These are phyloP conservation scores for Capsicum baccatum DNA, from an alignment of 257 asterid species.

Conservation along the genomic window DNA sequence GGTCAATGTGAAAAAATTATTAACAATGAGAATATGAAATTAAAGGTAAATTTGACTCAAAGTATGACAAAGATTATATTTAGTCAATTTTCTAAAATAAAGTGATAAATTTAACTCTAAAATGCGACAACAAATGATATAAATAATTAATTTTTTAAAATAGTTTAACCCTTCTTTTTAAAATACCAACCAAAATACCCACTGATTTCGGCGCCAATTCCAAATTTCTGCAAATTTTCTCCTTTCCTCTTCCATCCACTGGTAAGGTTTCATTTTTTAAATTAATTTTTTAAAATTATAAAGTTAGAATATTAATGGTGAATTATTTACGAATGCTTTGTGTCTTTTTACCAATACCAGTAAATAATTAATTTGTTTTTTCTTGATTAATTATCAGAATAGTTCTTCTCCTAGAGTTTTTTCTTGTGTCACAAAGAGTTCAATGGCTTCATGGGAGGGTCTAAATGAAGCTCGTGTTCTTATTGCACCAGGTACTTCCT, in stretches of 20 bases:
- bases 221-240: background rate
- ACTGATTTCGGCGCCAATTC: background rate
- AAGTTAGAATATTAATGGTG: background rate
- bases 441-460: slow-evolving; percentile 83
- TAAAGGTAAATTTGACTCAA: too few relatives aligned
- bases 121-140: too few relatives aligned
- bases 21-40: too few relatives aligned
- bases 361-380: background rate
- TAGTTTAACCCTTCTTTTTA: too few relatives aligned
- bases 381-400: background rate
- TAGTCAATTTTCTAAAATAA: too few relatives aligned
- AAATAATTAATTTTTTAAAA: too few relatives aligned
- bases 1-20: too few relatives aligned
- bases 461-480: slow-evolving; percentile 71
- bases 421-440: slow-evolving; percentile 30
- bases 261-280: background rate
- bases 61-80: too few relatives aligned
- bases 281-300: too few relatives aligned
- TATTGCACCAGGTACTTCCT: slow-evolving; percentile 62
- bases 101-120: too few relatives aligned
- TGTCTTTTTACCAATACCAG: background rate
- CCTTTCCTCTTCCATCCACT: background rate
- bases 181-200: background rate
- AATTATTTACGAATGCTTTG: background rate
- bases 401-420: background rate